Percentiles rank a stretch among this genome's conserved stretches.
Evolutionary conservation across 331 rosid genomes (phyloP).

Genomic region (Cydonia oblonga): DNA sequence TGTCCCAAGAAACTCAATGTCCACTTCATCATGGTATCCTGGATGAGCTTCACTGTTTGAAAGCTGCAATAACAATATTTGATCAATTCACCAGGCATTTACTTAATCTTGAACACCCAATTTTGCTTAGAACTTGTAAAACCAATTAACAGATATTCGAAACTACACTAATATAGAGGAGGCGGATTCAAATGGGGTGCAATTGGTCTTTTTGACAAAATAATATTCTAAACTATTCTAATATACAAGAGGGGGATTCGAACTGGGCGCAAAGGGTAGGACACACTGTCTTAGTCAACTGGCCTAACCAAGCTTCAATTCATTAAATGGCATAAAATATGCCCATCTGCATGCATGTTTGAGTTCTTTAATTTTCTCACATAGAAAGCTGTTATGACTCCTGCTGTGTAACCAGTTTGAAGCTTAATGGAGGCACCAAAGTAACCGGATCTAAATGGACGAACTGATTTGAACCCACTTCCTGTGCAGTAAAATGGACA

Average conservation of each 20-base stretch:
- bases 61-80: constrained; percentile 37
- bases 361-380: constrained; percentile 26
- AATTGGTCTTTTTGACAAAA: too few species aligned
- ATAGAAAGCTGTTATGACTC: constrained; percentile 88
- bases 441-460: constrained; percentile 85
- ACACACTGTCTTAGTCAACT: too few species aligned
- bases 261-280: too few species aligned
- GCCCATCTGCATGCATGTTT: neutral
- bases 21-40: constrained; percentile 97
- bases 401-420: constrained; percentile 95
- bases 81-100: neutral
- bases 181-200: too few species aligned
- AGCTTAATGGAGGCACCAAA: constrained; percentile 81
- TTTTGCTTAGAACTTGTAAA: neutral
- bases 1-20: constrained; percentile 90
- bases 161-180: too few species aligned
- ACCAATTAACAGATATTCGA: too few species aligned
- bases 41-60: constrained; percentile 92
- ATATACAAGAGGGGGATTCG: too few species aligned
- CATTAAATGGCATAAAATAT: too few species aligned
- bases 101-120: neutral
- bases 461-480: constrained; percentile 82
- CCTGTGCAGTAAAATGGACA: constrained; percentile 29
- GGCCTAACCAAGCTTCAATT: too few species aligned
- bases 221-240: too few species aligned